These are phyloP conservation scores for Aspergillus biplanus DNA, from an alignment of 495 filamentous ascomycete genomes.

Conservation along the genomic window DNA sequence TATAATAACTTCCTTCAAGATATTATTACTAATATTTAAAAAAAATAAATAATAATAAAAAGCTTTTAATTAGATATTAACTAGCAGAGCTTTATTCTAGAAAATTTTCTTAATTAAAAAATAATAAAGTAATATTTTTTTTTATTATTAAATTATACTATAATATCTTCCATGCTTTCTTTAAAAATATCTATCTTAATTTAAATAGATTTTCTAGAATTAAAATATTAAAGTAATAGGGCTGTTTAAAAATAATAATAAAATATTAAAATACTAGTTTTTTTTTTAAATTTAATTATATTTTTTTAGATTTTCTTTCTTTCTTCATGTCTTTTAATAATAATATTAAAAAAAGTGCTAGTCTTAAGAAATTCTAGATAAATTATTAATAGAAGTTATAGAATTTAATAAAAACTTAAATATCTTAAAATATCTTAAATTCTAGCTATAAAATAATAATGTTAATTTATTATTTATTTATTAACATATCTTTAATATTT, in stretches of 20 bases:
- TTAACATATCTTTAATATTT: background rate
- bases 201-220: background rate
- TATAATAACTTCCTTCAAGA: background rate
- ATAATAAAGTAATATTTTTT: too few relatives aligned
- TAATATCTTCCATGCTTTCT: background rate
- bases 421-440: background rate
- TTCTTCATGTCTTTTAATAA: background rate
- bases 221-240: conserved; percentile 4
- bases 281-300: too few relatives aligned
- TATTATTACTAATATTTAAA: conserved; percentile 1
- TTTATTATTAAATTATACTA: conserved; percentile 10
- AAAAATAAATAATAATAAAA: conserved; percentile 1
- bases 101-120: background rate
- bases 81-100: background rate
- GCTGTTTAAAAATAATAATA: background rate
- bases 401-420: conserved; percentile 7
- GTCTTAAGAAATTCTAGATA: background rate
- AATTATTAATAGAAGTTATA: background rate
- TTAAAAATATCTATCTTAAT: background rate
- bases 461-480: background rate
- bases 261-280: conserved; percentile 7
- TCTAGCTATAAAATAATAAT: background rate
- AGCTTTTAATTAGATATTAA: background rate
- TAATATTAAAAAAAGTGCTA: too few relatives aligned
- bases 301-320: conserved; percentile 3